phyloP scores from a whole-genome alignment of 768 basidiomycete genomes.

The Crepidotus variabilis region DNA sequence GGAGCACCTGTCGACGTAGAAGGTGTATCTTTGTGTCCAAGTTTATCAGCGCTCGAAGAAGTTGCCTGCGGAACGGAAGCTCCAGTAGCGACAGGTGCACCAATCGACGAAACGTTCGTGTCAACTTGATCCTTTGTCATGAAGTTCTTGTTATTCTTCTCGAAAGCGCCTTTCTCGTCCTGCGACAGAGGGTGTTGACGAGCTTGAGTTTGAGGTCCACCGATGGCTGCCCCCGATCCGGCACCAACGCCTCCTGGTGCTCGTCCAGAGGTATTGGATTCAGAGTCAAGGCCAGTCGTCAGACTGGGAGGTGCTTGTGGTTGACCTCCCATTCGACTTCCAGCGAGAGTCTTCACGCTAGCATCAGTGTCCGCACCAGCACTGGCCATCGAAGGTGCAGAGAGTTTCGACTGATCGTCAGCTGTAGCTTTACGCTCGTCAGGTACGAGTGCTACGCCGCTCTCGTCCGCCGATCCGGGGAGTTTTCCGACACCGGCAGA shows the following conservation, averaged over 20 bases:
- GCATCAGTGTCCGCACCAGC: conserved; percentile 2
- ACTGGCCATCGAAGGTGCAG: not conserved
- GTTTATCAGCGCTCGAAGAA: too few relatives aligned
- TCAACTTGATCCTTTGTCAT: not conserved
- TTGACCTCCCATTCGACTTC: not conserved
- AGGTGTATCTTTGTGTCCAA: too few relatives aligned
- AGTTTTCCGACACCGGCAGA: conserved; percentile 5
- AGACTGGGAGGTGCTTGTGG: not conserved
- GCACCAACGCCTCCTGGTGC: not conserved
- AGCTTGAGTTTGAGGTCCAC: not conserved
- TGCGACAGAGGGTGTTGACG: not conserved
- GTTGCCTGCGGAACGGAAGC: not conserved
- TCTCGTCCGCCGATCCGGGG: conserved; percentile 2
- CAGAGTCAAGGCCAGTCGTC: not conserved
- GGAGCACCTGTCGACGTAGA: too few relatives aligned
- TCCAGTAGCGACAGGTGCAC: not conserved
- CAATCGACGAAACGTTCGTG: not conserved
- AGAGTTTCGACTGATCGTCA: not conserved
- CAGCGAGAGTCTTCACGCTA: conserved; percentile 2
- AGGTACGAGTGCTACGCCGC: conserved; percentile 4
- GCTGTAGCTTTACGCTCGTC: not conserved
- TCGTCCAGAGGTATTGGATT: not conserved
- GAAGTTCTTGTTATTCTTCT: not conserved
- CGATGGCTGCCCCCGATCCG: not conserved
- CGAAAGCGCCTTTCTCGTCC: conserved; percentile 3